Evolutionary conservation across 2,329 filamentous ascomycete species (phyloP).

Genomic region (Phymatotrichopsis omnivora): DNA sequence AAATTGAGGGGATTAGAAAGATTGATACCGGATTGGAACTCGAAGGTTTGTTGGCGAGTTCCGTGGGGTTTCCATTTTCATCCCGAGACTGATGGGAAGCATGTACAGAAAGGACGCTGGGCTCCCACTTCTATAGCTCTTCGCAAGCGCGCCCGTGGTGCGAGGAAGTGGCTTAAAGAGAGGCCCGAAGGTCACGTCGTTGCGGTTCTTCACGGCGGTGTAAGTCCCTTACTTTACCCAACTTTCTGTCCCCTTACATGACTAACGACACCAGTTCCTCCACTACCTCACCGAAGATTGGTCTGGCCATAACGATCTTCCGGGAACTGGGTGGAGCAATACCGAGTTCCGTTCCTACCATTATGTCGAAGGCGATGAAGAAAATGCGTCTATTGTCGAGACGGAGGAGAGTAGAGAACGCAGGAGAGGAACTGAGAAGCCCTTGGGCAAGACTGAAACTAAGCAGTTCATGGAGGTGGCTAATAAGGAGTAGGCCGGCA

Average conservation of each 20-base stretch:
- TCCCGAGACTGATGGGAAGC: no score
- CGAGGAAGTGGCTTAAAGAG: conserved; percentile 30
- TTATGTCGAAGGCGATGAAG: conserved; percentile 16
- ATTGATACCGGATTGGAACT: conserved; percentile 31
- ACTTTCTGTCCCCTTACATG: background rate
- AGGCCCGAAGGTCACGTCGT: conserved; percentile 32
- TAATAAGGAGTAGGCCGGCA: background rate
- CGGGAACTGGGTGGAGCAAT: conserved; percentile 28
- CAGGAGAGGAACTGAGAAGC: conserved; percentile 13
- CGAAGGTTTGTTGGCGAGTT: conserved; percentile 22
- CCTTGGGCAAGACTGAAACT: conserved; percentile 19
- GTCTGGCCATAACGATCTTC: conserved; percentile 14
- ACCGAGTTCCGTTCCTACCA: conserved; percentile 29
- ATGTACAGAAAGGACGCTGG: conserved; percentile 29
- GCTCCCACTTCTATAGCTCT: conserved; percentile 24
- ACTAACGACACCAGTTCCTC: conserved; percentile 23
- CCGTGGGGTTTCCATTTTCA: no score
- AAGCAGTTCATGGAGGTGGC: conserved; percentile 13
- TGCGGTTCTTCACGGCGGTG: conserved; percentile 33
- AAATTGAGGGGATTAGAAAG: conserved; percentile 29
- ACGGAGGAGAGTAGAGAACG: conserved; percentile 24
- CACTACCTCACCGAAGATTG: conserved; percentile 30
- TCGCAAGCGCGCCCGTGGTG: conserved; percentile 27
- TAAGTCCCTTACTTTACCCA: conserved; percentile 17
- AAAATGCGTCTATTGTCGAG: conserved; percentile 22